Percentiles rank a stretch among this genome's conserved stretches.
Evolutionary conservation across 495 filamentous ascomycete species (phyloP).

Genomic region (Penicillium lividum): DNA sequence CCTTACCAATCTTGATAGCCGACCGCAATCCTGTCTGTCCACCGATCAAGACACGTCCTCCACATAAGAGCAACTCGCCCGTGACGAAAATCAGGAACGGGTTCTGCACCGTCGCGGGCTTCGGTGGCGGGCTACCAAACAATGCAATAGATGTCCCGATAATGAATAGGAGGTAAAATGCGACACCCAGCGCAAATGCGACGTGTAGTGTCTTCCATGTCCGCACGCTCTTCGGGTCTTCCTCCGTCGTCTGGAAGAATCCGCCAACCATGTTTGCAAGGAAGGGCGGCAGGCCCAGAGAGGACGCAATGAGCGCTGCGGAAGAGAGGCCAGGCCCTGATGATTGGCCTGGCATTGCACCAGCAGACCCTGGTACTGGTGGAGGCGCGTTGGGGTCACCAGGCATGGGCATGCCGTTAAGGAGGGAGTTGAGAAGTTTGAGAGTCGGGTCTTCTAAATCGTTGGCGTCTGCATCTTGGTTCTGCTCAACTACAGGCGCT

Average conservation of each 20-base stretch:
- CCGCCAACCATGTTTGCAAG: conserved; percentile 42
- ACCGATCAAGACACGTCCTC: conserved; percentile 61
- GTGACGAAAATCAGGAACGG: conserved; percentile 81
- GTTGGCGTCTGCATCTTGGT: conserved; percentile 24
- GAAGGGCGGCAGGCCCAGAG: conserved; percentile 47
- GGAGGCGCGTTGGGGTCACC: neutral
- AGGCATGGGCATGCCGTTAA: conserved; percentile 46
- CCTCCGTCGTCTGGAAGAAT: conserved; percentile 33
- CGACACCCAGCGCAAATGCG: conserved; percentile 68
- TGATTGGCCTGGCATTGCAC: conserved; percentile 27
- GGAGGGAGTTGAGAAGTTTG: conserved; percentile 60
- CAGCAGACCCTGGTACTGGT: neutral
- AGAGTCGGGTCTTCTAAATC: conserved; percentile 60
- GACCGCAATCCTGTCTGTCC: conserved; percentile 49
- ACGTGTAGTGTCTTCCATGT: conserved; percentile 79
- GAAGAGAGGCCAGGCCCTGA: conserved; percentile 27
- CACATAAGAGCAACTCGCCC: conserved; percentile 72
- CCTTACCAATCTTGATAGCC: conserved; percentile 58
- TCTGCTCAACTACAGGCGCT: conserved; percentile 32
- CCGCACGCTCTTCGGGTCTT: conserved; percentile 49
- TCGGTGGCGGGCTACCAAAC: conserved; percentile 54
- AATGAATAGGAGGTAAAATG: conserved; percentile 61
- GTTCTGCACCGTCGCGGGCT: conserved; percentile 63
- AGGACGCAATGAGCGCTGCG: conserved; percentile 32
- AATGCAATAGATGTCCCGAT: conserved; percentile 39